Evolutionary conservation across 2,329 filamentous ascomycete species (phyloP).

Genomic region (Botryotinia calthae): DNA sequence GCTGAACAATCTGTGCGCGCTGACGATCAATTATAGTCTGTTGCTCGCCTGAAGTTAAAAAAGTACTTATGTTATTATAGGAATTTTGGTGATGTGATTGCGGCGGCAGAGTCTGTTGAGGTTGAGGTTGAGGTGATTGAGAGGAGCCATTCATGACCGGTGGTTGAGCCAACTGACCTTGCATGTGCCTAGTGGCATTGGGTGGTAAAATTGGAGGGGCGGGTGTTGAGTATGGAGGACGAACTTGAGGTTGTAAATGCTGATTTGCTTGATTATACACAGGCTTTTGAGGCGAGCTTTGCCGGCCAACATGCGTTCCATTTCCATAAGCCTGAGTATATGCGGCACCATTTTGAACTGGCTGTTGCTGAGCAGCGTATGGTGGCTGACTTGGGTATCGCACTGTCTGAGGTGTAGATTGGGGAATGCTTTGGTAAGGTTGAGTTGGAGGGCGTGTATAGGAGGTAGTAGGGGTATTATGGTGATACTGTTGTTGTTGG

Average conservation of each 20-base stretch:
- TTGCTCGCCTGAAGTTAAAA: slow-evolving; percentile 40
- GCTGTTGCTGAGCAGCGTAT: slow-evolving; percentile 33
- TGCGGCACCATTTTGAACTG: slow-evolving; percentile 32
- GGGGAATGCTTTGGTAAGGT: slow-evolving; percentile 30
- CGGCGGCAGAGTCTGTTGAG: slow-evolving; percentile 7
- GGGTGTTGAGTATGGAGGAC: slow-evolving; percentile 30
- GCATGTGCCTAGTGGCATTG: slow-evolving; percentile 28
- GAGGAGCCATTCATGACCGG: slow-evolving; percentile 32
- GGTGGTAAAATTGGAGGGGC: slow-evolving; percentile 30
- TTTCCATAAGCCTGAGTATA: slow-evolving; percentile 33
- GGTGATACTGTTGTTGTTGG: slow-evolving; percentile 31
- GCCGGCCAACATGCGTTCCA: slow-evolving; percentile 29
- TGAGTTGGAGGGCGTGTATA: slow-evolving; percentile 32
- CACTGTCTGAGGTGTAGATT: slow-evolving; percentile 28
- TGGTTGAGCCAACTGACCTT: slow-evolving; percentile 26
- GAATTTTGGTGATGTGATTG: slow-evolving; percentile 18
- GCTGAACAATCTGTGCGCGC: slow-evolving; percentile 39
- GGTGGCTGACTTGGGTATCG: slow-evolving; percentile 33
- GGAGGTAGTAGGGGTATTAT: slow-evolving; percentile 27
- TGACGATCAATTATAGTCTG: slow-evolving; percentile 41
- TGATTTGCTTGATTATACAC: slow-evolving; percentile 34
- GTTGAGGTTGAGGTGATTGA: slow-evolving; percentile 28
- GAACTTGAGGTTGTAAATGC: slow-evolving; percentile 28
- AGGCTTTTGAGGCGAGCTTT: slow-evolving; percentile 36
- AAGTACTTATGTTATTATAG: slow-evolving; percentile 30